These are phyloP conservation scores for Periconia sp. DNA, from an alignment of 2,329 filamentous ascomycete species.

Conservation along the genomic window DNA sequence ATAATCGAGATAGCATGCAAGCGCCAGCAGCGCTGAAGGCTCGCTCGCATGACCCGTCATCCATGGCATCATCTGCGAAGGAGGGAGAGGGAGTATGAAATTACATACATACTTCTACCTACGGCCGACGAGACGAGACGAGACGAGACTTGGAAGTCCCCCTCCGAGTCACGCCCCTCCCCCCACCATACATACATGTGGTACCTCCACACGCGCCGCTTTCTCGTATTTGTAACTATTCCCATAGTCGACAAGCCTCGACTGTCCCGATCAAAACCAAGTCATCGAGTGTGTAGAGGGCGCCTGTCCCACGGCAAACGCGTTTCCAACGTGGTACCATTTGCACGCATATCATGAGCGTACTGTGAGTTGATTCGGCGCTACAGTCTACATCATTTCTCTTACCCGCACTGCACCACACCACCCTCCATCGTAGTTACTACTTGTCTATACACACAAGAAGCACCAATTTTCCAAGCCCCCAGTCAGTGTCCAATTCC, in stretches of 20 bases:
- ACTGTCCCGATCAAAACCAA: neutral
- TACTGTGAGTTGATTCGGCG: slow-evolving; percentile 26
- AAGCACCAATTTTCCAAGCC: no score
- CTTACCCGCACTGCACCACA: neutral
- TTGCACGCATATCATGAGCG: slow-evolving; percentile 34
- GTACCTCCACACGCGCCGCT: slow-evolving; percentile 10
- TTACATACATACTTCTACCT: slow-evolving; percentile 20
- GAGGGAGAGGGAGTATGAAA: neutral
- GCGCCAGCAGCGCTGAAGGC: slow-evolving; percentile 16
- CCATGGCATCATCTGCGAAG: no score
- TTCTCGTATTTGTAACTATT: neutral
- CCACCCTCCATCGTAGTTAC: no score
- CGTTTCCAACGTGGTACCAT: no score
- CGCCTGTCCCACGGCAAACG: slow-evolving; percentile 11
- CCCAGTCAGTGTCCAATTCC: neutral
- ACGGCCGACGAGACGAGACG: slow-evolving; percentile 19
- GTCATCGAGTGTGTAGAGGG: slow-evolving; percentile 9
- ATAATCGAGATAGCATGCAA: slow-evolving; percentile 19
- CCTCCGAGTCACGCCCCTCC: neutral
- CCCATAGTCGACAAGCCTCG: neutral
- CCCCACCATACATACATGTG: no score
- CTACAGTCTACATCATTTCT: neutral
- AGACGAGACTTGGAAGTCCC: slow-evolving; percentile 29
- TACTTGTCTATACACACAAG: no score
- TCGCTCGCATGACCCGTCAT: neutral